Conservation (phyloP, 176 grass and related monocot species). For the Rhynchospora tenuis region DNA sequence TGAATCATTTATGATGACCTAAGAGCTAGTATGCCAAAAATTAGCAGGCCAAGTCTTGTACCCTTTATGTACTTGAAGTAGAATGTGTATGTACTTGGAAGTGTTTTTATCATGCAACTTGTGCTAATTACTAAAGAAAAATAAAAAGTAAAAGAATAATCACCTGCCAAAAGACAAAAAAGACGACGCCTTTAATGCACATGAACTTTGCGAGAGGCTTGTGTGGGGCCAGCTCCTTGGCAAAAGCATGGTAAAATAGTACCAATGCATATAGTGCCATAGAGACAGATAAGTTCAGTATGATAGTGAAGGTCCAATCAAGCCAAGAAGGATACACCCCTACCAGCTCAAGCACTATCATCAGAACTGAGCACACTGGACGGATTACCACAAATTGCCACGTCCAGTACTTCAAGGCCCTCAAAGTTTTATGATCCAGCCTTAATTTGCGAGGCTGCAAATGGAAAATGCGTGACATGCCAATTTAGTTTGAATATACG, state of each 20-base stretch:
- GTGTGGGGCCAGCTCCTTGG: slow-evolving; percentile 91
- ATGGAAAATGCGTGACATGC: background rate
- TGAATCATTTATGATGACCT: background rate
- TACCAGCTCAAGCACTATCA: slow-evolving; percentile 86
- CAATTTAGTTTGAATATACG: background rate
- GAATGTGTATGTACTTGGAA: background rate
- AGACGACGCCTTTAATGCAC: slow-evolving; percentile 97
- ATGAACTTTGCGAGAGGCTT: slow-evolving; percentile 91
- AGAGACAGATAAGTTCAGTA: slow-evolving; percentile 91
- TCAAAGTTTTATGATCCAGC: slow-evolving; percentile 84
- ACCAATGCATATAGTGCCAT: slow-evolving; percentile 90
- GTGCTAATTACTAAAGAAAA: background rate
- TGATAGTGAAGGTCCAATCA: slow-evolving; percentile 82
- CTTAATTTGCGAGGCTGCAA: slow-evolving; percentile 64
- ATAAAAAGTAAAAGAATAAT: background rate
- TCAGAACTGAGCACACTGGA: slow-evolving; percentile 70
- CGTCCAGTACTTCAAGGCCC: slow-evolving; percentile 96
- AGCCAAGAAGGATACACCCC: slow-evolving; percentile 76
- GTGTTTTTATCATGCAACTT: background rate
- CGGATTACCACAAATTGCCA: slow-evolving; percentile 99
- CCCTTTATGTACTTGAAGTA: background rate
- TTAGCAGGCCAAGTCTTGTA: background rate
- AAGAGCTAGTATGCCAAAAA: background rate
- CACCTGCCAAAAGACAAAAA: slow-evolving; percentile 99
- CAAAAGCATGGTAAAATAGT: slow-evolving; percentile 94